These are phyloP conservation scores for Ophiosphaerella korrae DNA, from an alignment of 2,329 filamentous ascomycete species.

Conservation along the genomic window DNA sequence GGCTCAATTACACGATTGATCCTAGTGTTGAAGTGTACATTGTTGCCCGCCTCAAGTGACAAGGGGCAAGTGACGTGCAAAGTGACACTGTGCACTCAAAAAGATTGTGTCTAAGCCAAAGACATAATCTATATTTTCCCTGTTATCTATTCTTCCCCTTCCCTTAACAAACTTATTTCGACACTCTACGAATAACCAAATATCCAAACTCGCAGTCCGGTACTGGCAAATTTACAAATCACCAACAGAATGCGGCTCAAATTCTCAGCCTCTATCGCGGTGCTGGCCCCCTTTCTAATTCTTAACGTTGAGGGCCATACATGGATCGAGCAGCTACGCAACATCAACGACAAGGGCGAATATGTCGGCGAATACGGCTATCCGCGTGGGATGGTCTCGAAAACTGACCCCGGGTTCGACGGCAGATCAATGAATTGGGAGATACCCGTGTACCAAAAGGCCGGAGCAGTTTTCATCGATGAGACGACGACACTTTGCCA, in stretches of 20 bases:
- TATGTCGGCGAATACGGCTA: slow-evolving; percentile 75
- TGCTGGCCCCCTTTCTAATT: slow-evolving; percentile 24
- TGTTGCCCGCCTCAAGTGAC: slow-evolving; percentile 27
- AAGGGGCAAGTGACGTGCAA: slow-evolving; percentile 8
- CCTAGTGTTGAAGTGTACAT: neutral
- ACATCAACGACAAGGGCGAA: slow-evolving; percentile 73
- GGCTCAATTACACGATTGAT: slow-evolving; percentile 35
- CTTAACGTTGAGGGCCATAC: slow-evolving; percentile 60
- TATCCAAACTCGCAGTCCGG: slow-evolving; percentile 10
- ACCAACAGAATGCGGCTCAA: slow-evolving; percentile 25
- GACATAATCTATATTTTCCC: too few relatives aligned
- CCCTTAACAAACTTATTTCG: too few relatives aligned
- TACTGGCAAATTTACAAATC: neutral
- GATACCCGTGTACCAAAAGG: slow-evolving; percentile 58
- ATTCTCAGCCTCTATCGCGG: slow-evolving; percentile 17
- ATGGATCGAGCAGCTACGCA: slow-evolving; percentile 79
- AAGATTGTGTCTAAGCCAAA: too few relatives aligned
- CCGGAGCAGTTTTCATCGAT: slow-evolving; percentile 52
- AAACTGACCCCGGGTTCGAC: slow-evolving; percentile 60
- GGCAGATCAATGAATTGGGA: slow-evolving; percentile 61
- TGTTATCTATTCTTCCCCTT: too few relatives aligned
- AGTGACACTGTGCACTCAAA: too few relatives aligned
- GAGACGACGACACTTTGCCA: slow-evolving; percentile 64
- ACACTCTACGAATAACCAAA: neutral
- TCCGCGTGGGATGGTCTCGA: slow-evolving; percentile 70